Evolutionary conservation across 495 filamentous ascomycete species (phyloP), one percentile per base, ranked within the genome.

Genomic region (Copromyces sp.): DNA sequence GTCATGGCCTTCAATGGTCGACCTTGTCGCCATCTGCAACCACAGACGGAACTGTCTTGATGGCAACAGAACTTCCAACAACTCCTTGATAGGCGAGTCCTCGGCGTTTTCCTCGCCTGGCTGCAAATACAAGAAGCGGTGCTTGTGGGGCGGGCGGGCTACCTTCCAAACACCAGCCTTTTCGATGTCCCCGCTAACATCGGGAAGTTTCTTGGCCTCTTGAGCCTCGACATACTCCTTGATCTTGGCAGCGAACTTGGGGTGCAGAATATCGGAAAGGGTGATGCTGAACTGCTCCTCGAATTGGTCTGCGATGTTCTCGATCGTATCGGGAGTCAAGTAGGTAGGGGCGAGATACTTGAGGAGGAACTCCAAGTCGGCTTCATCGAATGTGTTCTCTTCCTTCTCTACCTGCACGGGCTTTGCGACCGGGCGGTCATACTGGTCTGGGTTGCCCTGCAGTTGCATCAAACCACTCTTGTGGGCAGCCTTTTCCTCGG

Each of bases 291-390:
- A 95, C 73, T 95, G 87, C 70, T 93, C 92, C 40, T 87, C 82
- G 80, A 99, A 98, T 29, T 90, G 87, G 24, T 91, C 90, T 11
- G 87, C 86, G 74, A 98, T 86, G 72, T 93, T 86, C 70, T 97
- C 92, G 32, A 97, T 87, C 24, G 94, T 97, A 78, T 97, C 93
- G 1, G 95, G 95, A 0, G 93, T 96, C n/a, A 99, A 87, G 77
- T 97, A 98, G 3, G 89, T 92, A 0, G 95, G 94, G 9, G 91
- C 86, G 76, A 99, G 89, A 82, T 92, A 99, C 73, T 94, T 89
- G 12, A 98, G 85, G 32, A 99, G 83, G 82, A 97, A 97, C 45
- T 92, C 90, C 12, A 97, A 82, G 70, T 99, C 95, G 14, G 84
- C 82, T 75, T 91, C 90, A 29, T 90, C 87, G 61, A 87, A 87